Base-by-base conservation (phyloP, 257 asterid genomes). In the Solanum chilense region DNA sequence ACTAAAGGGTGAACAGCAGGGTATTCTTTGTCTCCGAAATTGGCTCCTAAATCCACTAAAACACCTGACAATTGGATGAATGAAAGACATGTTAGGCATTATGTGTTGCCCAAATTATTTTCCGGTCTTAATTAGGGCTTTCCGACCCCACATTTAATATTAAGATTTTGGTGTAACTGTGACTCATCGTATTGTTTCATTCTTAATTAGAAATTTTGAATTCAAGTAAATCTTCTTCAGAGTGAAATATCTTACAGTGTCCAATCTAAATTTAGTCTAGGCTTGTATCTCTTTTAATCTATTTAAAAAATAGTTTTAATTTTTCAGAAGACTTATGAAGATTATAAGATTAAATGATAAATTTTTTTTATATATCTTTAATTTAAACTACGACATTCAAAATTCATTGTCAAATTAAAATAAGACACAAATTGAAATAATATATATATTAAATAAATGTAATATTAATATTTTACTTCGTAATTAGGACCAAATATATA, bases 61-160 rank as follows among this genome's bases (percentile, higher is more conserved):
- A 85, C 49, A 83, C 98, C 97, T 89, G 89, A 93, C 98, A 96
- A 90, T 90, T 93, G 98, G 91, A 88, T 86, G 98, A 96, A 87
- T 56, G 91, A 41, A 70, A 87, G 86, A 52, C 85, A 81, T 49
- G 69, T 18, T 49, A 49, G 15, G 80, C 89, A 88, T 86, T 88
- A 73, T 75, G 90, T 83, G 86, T 73, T 73, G 23, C 9, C 35
- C 84, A 58, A 86, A 35, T 33, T 71, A 31, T 70, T 70, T 70
- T 16, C 7, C 7, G 15, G 77, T 70, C 6, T 70, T 70, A 31
- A 70, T 70, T 31, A 29, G 13, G 41, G n/a, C n/a, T 9, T 70
- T 31, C n/a, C 6, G 77, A 70, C 77, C 44, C 77, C 77, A 70
- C 77, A 31, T 31, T 3, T 16, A 70, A 31, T 35, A 35, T 20